Percentiles rank a stretch among this genome's conserved stretches.
Conservation (phyloP, 371 early-diverging fungal species). For the Mortierella sp. region DNA sequence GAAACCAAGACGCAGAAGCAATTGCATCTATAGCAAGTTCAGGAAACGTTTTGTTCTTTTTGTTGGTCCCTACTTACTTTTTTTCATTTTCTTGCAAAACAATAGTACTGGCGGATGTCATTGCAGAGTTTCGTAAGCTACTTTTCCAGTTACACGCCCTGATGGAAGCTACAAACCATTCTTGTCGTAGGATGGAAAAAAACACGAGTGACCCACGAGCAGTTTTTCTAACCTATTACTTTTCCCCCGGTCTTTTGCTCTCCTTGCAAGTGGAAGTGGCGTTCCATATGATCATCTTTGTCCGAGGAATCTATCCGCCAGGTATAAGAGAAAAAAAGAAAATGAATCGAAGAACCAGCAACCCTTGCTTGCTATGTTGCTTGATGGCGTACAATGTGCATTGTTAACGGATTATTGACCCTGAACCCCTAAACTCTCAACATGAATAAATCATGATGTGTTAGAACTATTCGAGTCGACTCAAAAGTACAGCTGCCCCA, state of each 20-base stretch:
- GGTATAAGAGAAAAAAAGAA: conserved; percentile 16
- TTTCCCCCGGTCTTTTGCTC: not conserved
- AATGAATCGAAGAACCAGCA: not conserved
- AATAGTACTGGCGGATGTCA: conserved; percentile 12
- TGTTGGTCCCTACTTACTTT: not conserved
- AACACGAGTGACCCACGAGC: not conserved
- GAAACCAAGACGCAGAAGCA: not conserved
- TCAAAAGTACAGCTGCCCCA: conserved; percentile 47
- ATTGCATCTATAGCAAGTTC: not conserved
- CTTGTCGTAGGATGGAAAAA: not conserved
- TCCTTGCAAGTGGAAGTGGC: conserved; percentile 42
- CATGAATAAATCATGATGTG: too few relatives aligned
- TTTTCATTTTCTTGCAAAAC: not conserved
- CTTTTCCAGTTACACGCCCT: not conserved
- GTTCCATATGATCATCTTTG: conserved; percentile 51
- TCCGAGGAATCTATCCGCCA: conserved; percentile 54
- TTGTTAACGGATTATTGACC: too few relatives aligned
- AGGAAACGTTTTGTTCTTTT: not conserved
- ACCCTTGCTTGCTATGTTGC: too few relatives aligned
- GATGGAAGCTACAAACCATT: not conserved
- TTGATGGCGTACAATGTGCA: too few relatives aligned
- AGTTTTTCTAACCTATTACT: not conserved
- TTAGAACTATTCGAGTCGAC: conserved; percentile 48
- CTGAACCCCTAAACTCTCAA: not conserved
- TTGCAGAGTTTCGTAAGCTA: conserved; percentile 24